Conservation (phyloP, 2,329 filamentous ascomycete species). For the Calycina herbarum region DNA sequence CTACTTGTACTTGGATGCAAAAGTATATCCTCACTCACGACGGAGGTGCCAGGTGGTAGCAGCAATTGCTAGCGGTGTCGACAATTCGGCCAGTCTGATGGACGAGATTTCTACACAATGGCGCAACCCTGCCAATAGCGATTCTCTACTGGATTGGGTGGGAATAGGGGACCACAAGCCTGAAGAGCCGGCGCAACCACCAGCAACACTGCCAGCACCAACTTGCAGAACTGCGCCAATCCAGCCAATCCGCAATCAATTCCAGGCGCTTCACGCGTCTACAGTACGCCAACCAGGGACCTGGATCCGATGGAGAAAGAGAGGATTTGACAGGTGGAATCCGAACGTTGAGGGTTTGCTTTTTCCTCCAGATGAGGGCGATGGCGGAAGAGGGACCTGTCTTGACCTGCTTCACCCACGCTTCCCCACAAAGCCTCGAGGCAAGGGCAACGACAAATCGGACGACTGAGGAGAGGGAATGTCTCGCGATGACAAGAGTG, state of each 20-base stretch:
- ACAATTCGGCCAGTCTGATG: not conserved
- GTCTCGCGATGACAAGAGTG: not conserved
- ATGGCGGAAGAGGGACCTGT: not conserved
- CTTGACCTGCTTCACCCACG: not conserved
- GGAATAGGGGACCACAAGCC: not conserved
- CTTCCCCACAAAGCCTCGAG: conserved; percentile 3
- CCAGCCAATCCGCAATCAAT: not conserved
- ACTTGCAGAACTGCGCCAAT: not conserved
- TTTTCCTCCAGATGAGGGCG: not conserved
- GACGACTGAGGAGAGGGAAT: conserved; percentile 6
- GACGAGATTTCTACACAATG: conserved; percentile 8
- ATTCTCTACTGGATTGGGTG: not conserved
- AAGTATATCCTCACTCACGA: conserved; percentile 1
- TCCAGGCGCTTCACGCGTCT: conserved; percentile 7
- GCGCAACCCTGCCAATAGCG: conserved; percentile 14
- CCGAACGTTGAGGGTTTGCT: not conserved
- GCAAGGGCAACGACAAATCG: not conserved
- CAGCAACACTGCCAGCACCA: conserved; percentile 2
- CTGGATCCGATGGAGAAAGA: not conserved
- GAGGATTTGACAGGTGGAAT: not conserved
- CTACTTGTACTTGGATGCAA: not conserved
- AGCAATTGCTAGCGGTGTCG: not conserved
- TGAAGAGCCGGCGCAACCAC: conserved; percentile 1
- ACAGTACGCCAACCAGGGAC: not conserved
- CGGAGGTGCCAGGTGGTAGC: not conserved